Evolutionary conservation across 495 filamentous ascomycete genomes (phyloP).

Genomic region (Hyaloscypha variabilis): DNA sequence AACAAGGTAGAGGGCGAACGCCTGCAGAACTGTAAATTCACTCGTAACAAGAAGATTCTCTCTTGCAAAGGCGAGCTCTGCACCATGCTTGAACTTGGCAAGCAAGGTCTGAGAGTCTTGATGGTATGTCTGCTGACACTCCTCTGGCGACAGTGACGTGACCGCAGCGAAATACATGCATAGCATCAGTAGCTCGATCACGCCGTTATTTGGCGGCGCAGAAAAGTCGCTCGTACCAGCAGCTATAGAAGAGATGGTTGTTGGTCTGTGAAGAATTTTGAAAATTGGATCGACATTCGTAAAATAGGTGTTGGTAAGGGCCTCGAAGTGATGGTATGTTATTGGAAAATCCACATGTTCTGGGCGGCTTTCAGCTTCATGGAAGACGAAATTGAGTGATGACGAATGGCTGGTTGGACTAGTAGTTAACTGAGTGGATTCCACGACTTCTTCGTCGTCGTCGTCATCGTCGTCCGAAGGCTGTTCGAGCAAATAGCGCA

Average conservation of each 20-base stretch:
- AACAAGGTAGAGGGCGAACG: conserved; percentile 54
- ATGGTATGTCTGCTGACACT: conserved; percentile 41
- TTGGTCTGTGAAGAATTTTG: conserved; percentile 49
- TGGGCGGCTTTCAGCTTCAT: conserved; percentile 12
- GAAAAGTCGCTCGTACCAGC: conserved; percentile 15
- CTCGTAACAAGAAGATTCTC: conserved; percentile 39
- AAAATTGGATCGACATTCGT: conserved; percentile 42
- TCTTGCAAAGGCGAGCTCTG: conserved; percentile 45
- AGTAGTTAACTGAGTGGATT: conserved; percentile 17
- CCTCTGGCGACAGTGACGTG: conserved; percentile 36
- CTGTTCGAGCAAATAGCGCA: conserved; percentile 14
- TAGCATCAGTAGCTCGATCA: conserved; percentile 43
- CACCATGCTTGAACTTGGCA: conserved; percentile 39
- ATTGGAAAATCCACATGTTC: conserved; percentile 15
- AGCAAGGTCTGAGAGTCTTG: conserved; percentile 42
- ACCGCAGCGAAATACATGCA: conserved; percentile 48
- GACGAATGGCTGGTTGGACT: conserved; percentile 12
- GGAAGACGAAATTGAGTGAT: conserved; percentile 13
- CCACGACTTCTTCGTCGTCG: background rate
- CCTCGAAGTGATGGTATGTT: conserved; percentile 8
- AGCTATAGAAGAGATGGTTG: conserved; percentile 34
- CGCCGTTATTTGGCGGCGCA: conserved; percentile 27
- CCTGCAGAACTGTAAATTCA: conserved; percentile 47
- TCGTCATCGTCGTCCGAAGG: conserved; percentile 23
- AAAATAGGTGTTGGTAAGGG: conserved; percentile 16